Evolutionary conservation across 306 rosid species (phyloP).

Genomic region (Malus fusca): DNA sequence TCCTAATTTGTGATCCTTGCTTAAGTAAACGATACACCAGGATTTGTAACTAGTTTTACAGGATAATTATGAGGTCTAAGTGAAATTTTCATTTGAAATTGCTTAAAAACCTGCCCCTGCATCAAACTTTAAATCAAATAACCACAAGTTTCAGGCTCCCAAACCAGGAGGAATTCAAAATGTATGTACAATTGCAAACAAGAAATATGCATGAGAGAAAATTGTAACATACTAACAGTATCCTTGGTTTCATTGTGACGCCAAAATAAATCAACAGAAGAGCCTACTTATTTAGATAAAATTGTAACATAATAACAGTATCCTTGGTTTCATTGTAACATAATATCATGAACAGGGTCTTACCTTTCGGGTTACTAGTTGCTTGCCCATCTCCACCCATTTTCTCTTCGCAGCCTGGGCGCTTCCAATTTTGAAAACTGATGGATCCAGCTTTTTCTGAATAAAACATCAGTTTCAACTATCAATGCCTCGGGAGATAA

Average conservation of each 20-base stretch:
- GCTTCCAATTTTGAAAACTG: constrained; percentile 61
- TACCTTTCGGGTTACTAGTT: constrained; percentile 61
- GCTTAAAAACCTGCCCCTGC: not conserved
- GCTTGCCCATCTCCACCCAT: constrained; percentile 89
- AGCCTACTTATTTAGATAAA: not conserved
- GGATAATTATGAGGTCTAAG: no score
- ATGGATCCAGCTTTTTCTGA: constrained; percentile 60
- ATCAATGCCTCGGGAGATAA: not conserved
- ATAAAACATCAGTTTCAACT: constrained; percentile 16
- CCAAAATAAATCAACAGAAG: not conserved
- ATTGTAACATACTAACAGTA: not conserved
- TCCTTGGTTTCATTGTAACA: no score
- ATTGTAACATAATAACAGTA: not conserved
- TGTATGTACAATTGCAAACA: not conserved
- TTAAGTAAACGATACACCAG: not conserved
- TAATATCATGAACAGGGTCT: not conserved
- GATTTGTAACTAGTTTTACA: not conserved
- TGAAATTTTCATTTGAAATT: not conserved
- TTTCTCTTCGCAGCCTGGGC: constrained; percentile 83
- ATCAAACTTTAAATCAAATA: not conserved
- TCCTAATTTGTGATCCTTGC: not conserved
- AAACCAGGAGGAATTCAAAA: not conserved
- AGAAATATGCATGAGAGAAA: not conserved
- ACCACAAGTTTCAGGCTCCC: not conserved
- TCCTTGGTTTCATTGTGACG: not conserved